Percentiles rank a stretch among this genome's conserved stretches.
Evolutionary conservation across 2,329 filamentous ascomycete genomes (phyloP).

Genomic region (Fusarium pseudograminearum): DNA sequence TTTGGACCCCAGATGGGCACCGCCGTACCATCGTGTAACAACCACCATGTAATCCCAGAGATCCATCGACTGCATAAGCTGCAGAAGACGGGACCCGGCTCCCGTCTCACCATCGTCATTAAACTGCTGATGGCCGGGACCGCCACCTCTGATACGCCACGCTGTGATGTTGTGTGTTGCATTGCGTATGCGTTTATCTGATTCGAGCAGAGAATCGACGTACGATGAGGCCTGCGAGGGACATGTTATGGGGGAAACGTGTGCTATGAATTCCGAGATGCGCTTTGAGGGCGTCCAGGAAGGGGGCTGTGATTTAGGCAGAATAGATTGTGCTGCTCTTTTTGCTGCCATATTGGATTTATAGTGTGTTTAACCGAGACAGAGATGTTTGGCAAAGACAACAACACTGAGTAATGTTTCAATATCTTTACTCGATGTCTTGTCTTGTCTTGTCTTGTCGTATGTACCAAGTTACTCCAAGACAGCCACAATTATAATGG

Average conservation of each 20-base stretch:
- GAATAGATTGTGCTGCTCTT: slow-evolving; percentile 25
- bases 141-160: slow-evolving; percentile 70
- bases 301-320: slow-evolving; percentile 34
- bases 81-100: slow-evolving; percentile 84
- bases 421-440: slow-evolving; percentile 2
- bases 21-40: slow-evolving; percentile 95
- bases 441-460: slow-evolving; percentile 2
- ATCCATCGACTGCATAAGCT: slow-evolving; percentile 94
- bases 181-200: slow-evolving; percentile 73
- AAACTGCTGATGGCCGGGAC: slow-evolving; percentile 81
- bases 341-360: slow-evolving; percentile 24
- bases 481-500: slow-evolving; percentile 12
- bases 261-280: slow-evolving; percentile 85
- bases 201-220: slow-evolving; percentile 80
- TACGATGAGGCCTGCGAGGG: slow-evolving; percentile 77
- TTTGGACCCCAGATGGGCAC: slow-evolving; percentile 87
- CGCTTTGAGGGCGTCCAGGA: slow-evolving; percentile 80
- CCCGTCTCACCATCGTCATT: slow-evolving; percentile 97
- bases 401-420: neutral
- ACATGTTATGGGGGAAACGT: slow-evolving; percentile 76
- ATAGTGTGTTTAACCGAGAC: neutral
- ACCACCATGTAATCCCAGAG: slow-evolving; percentile 93
- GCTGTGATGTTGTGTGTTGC: slow-evolving; percentile 40
- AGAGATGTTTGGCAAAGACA: slow-evolving; percentile 3
- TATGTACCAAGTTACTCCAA: neutral